Evolutionary conservation across 1,284 basidiomycete genomes (phyloP).

Genomic region (Cystobasidium pallidum): DNA sequence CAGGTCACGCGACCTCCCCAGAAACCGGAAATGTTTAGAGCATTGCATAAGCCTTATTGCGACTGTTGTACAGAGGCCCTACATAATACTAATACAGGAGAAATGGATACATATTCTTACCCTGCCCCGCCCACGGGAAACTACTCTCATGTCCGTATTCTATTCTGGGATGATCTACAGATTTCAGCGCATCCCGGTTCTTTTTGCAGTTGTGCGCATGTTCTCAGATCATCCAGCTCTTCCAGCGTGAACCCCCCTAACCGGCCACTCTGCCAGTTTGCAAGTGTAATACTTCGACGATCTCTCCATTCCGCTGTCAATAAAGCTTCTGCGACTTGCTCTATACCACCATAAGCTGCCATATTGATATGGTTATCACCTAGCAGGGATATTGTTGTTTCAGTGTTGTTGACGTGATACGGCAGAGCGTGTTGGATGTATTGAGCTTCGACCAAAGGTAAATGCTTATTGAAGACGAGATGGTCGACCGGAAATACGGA

Average conservation of each 20-base stretch:
- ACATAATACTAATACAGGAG: background rate
- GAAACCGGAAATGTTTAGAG: background rate
- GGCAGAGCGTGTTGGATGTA: conserved; percentile 35
- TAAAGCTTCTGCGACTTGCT: conserved; percentile 13
- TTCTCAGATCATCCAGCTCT: background rate
- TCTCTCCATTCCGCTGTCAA: conserved; percentile 4
- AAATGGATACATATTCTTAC: background rate
- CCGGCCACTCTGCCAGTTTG: conserved; percentile 11
- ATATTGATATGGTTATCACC: conserved; percentile 23
- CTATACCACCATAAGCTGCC: conserved; percentile 13
- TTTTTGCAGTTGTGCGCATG: conserved; percentile 15
- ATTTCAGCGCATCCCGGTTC: conserved; percentile 20
- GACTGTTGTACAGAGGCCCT: no score
- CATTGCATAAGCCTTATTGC: background rate
- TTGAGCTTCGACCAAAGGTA: conserved; percentile 31
- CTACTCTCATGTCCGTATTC: no score
- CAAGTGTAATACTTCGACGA: conserved; percentile 11
- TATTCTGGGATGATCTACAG: conserved; percentile 7
- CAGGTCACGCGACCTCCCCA: background rate
- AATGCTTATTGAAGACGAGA: conserved; percentile 1
- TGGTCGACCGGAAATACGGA: conserved; percentile 31
- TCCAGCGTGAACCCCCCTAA: conserved; percentile 1
- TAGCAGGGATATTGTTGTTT: conserved; percentile 10
- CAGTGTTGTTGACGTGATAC: conserved; percentile 3
- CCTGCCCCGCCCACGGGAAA: no score